Evolutionary conservation across 2,329 filamentous ascomycete species (phyloP).

Genomic region (Thyridium curvatum): DNA sequence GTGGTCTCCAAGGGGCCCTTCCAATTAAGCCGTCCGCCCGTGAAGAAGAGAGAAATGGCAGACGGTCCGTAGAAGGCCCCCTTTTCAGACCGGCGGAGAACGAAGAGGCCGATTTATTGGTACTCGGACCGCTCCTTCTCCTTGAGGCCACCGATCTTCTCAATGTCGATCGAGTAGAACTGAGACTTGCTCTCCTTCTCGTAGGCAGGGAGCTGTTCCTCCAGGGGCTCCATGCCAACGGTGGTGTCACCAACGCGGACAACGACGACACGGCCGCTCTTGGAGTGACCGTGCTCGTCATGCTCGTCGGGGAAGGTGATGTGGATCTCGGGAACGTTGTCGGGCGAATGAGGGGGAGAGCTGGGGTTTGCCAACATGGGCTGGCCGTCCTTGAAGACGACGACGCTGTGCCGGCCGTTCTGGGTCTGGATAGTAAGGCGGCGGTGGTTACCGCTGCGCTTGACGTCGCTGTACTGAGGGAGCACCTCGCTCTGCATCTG

Average conservation of each 20-base stretch:
- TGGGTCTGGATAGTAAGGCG: slow-evolving; percentile 54
- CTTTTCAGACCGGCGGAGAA: background rate
- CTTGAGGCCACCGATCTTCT: slow-evolving; percentile 87
- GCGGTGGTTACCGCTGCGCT: slow-evolving; percentile 45
- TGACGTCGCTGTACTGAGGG: slow-evolving; percentile 55
- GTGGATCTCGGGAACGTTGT: slow-evolving; percentile 86
- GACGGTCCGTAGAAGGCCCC: background rate
- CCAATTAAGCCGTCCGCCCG: no score
- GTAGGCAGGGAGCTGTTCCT: slow-evolving; percentile 79
- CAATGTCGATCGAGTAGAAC: slow-evolving; percentile 92
- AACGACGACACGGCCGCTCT: slow-evolving; percentile 83
- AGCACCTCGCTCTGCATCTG: slow-evolving; percentile 46
- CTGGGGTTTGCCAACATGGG: slow-evolving; percentile 70
- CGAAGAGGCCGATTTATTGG: slow-evolving; percentile 11
- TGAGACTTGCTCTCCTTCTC: slow-evolving; percentile 71
- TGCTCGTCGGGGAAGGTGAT: slow-evolving; percentile 98
- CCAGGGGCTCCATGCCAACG: slow-evolving; percentile 83
- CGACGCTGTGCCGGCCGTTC: slow-evolving; percentile 57
- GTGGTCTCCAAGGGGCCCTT: background rate
- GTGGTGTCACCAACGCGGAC: slow-evolving; percentile 84
- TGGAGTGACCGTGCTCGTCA: slow-evolving; percentile 73
- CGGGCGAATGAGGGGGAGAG: slow-evolving; percentile 71
- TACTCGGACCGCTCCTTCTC: slow-evolving; percentile 63
- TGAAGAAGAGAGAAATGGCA: background rate
- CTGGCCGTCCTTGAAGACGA: slow-evolving; percentile 71